Base-by-base conservation (phyloP, 23 red algal species). In the Porphyridium purpureum region DNA sequence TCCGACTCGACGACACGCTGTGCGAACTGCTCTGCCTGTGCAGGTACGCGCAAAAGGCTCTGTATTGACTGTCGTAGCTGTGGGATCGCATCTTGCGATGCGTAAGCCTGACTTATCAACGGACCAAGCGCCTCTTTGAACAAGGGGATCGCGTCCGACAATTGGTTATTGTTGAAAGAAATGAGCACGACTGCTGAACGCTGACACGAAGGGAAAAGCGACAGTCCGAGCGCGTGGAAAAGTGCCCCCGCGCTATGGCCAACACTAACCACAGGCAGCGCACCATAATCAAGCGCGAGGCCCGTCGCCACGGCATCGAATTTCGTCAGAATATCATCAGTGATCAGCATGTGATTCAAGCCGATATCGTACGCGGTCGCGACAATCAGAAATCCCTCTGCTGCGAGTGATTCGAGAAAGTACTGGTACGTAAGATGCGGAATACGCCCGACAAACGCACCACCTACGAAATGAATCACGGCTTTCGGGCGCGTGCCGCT, bases 381-480 rank as follows among this genome's bases (percentile, higher is more conserved):
- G 26, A 83, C 62, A 20, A 94, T 72, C 7, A 94, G 34, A n/a
- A 57, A 65, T 2, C 87, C 87, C 4, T 63, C 27, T 15, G 33
- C 20, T 1, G 46, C 55, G 7, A 94, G 54, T 24, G 46, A 41
- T 4, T 59, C 55, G 28, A 94, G 63, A 4, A 94, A 22, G 3
- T 25, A 29, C 6, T 33, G 33, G 49, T 94, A 94, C 35, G 57
- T 47, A 5, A 83, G 25, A 24, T 94, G 87, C 1, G 87, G 76
- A 33, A 57, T 67, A 0, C 70, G 62, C 1, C 58, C 73, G 22
- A 83, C 56, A 33, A 94, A 80, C 9, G 87, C 87, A 5, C 87
- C 87, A 25, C 87, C 87, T 35, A 94, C 24, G 54, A 94, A 94
- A 46, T 94, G 87, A 35, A 83, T 27, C 47, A 94, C 69, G 20